A percentile compares a stretch with the other conserved stretches of the same genome.
Conservation (phyloP, 1,139 yeast genomes). For the Sugiyamaella xylanicola region DNA sequence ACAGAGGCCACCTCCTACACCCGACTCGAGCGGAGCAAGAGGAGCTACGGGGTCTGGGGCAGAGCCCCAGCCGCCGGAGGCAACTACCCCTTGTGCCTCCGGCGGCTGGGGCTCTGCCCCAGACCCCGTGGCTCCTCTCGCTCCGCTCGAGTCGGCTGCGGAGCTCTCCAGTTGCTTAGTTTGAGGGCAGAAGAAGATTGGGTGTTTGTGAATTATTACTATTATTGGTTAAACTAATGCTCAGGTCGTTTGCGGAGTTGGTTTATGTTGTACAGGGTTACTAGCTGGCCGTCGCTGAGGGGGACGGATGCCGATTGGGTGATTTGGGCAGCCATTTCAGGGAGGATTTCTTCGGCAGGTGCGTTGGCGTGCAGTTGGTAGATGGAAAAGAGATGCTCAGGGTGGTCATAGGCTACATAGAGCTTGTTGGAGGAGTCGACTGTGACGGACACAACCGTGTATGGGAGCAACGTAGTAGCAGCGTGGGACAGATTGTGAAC, state of each 20-base stretch:
- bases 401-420: constrained; percentile 53
- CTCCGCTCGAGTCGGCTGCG: no score
- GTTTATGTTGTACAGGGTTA: constrained; percentile 65
- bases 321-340: constrained; percentile 34
- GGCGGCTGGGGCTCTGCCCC: no score
- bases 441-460: constrained; percentile 44
- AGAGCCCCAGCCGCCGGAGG: constrained; percentile 8
- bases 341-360: constrained; percentile 13
- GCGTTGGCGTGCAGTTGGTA: constrained; percentile 41
- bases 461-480: constrained; percentile 32
- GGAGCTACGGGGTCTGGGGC: constrained; percentile 3
- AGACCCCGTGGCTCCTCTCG: no score
- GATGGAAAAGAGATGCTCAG: constrained; percentile 39
- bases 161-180: no score
- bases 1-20: background rate
- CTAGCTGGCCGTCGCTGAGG: constrained; percentile 48
- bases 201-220: no score
- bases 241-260: constrained; percentile 83
- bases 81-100: no score
- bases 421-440: constrained; percentile 41
- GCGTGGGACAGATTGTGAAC: constrained; percentile 33
- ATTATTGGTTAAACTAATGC: constrained; percentile 45
- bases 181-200: no score
- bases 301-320: constrained; percentile 33
- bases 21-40: background rate